Percentiles rank a stretch among this genome's conserved stretches.
Conservation (phyloP, 2,329 filamentous ascomycete genomes). For the Alternaria rosae region DNA sequence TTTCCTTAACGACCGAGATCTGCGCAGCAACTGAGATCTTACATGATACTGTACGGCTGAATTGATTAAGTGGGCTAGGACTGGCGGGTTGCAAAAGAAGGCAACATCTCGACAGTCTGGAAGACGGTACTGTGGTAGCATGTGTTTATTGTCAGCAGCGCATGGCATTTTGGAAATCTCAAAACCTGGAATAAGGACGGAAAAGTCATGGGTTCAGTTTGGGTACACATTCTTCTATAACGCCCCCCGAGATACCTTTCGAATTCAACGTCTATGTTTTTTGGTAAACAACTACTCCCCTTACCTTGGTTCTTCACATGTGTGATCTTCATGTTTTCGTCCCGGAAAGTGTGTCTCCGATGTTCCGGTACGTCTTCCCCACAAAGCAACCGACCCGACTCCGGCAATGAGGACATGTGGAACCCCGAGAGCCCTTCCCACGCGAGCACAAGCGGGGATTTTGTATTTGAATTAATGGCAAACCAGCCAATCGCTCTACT, state of each 20-base stretch:
- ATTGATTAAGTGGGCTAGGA: conserved; percentile 16
- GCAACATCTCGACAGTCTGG: conserved; percentile 5
- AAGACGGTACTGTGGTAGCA: conserved; percentile 12
- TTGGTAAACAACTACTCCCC: neutral
- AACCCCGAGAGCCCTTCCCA: conserved; percentile 2
- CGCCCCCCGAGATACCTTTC: conserved; percentile 25
- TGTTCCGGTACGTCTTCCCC: conserved; percentile 11
- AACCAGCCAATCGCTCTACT: conserved; percentile 6
- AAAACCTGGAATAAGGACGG: conserved; percentile 19
- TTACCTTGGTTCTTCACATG: neutral
- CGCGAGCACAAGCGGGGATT: conserved; percentile 1
- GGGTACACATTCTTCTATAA: conserved; percentile 21
- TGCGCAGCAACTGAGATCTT: conserved; percentile 24
- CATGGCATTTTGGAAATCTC: conserved; percentile 11
- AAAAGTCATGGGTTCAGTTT: conserved; percentile 26
- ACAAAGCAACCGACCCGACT: conserved; percentile 21
- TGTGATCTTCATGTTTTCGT: neutral
- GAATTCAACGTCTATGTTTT: conserved; percentile 18
- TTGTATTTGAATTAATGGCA: neutral
- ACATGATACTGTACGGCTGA: conserved; percentile 35
- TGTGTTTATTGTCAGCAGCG: conserved; percentile 17
- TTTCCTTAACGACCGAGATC: conserved; percentile 22
- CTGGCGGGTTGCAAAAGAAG: conserved; percentile 5
- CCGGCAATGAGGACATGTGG: conserved; percentile 16
- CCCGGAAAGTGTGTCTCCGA: neutral